Percentiles rank a stretch among this genome's conserved stretches.
phyloP scores from a whole-genome alignment of 345 rosid genomes.

The Murraya koenigii region DNA sequence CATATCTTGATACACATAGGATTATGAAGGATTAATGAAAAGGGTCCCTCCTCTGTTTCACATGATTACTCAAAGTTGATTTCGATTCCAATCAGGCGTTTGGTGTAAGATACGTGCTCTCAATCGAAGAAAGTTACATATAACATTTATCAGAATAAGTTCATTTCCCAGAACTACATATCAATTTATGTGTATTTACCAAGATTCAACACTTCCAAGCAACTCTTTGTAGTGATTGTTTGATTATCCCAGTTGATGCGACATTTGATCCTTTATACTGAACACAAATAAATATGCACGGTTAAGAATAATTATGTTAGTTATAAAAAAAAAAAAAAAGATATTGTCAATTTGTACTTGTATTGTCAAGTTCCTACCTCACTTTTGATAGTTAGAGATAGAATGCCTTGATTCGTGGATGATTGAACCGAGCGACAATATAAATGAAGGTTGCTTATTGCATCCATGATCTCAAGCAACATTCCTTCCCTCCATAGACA shows the following conservation, averaged over 20 bases:
- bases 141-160: neutral
- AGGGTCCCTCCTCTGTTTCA: neutral
- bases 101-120: neutral
- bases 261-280: constrained; percentile 56
- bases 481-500: constrained; percentile 86
- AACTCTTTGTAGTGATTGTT: constrained; percentile 58
- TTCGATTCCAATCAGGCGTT: neutral
- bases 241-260: constrained; percentile 48
- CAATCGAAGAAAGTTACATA: neutral
- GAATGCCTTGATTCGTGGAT: constrained; percentile 53
- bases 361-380: constrained; percentile 44
- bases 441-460: constrained; percentile 48
- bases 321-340: neutral
- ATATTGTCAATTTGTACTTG: neutral
- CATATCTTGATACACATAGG: neutral
- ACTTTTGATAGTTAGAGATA: constrained; percentile 58
- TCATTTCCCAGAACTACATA: constrained; percentile 15
- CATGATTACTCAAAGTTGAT: neutral
- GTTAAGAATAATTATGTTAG: neutral
- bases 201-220: constrained; percentile 48
- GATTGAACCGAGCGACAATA: constrained; percentile 86
- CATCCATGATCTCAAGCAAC: constrained; percentile 77
- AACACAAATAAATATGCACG: constrained; percentile 13
- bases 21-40: neutral
- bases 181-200: constrained; percentile 14